These are phyloP conservation scores for Yamadazyma oceani DNA, from an alignment of 1,139 yeast species.

Conservation along the genomic window DNA sequence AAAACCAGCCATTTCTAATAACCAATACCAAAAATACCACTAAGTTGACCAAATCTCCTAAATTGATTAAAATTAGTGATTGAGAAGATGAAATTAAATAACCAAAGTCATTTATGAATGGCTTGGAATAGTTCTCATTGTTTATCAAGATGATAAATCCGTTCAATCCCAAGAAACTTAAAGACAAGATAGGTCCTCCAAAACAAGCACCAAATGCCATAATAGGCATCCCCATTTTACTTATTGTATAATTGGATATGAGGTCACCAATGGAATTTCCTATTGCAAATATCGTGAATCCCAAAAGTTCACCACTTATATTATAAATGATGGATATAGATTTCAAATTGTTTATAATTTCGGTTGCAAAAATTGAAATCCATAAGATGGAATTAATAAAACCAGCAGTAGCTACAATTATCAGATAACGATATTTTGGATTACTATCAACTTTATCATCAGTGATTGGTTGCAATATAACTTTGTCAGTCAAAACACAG, in stretches of 20 bases:
- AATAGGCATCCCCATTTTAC: constrained; percentile 81
- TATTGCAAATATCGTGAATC: constrained; percentile 84
- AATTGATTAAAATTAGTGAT: constrained; percentile 50
- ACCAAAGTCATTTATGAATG: constrained; percentile 11
- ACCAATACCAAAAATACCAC: constrained; percentile 52
- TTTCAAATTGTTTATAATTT: constrained; percentile 67
- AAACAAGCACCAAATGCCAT: constrained; percentile 96
- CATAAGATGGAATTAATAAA: constrained; percentile 68
- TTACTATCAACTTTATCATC: not conserved
- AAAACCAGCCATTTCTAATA: constrained; percentile 65
- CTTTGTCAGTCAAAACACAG: not conserved
- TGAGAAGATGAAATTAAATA: constrained; percentile 34
- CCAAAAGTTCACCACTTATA: constrained; percentile 78
- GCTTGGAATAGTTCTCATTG: constrained; percentile 12
- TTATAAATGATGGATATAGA: constrained; percentile 59
- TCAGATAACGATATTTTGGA: not conserved
- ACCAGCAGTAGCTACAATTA: constrained; percentile 47
- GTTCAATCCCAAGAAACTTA: constrained; percentile 52
- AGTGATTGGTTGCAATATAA: not conserved
- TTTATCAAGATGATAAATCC: constrained; percentile 52
- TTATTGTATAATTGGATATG: constrained; percentile 80
- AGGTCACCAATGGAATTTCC: constrained; percentile 93
- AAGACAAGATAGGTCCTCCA: constrained; percentile 77
- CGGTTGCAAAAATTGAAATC: constrained; percentile 76
- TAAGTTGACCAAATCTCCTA: constrained; percentile 55